Evolutionary conservation across 169 alveolate species (phyloP).

Genomic region (Cryptosporidium tyzzeri): DNA sequence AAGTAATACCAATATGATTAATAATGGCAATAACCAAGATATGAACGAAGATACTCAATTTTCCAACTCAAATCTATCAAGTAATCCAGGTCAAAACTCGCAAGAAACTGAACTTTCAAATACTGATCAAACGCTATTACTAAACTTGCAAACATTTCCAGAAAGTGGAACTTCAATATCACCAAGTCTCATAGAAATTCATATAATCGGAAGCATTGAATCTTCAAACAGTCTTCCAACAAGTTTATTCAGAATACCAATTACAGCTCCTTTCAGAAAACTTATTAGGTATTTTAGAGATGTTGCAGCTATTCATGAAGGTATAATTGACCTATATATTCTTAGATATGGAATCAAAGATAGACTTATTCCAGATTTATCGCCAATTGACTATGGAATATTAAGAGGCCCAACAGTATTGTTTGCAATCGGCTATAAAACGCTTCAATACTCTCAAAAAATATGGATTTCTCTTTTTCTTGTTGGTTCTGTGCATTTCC

Average conservation of each 20-base stretch:
- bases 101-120: conserved; percentile 13
- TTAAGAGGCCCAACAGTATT: conserved; percentile 75
- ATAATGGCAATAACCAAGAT: neutral
- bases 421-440: conserved; percentile 66
- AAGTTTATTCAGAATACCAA: conserved; percentile 57
- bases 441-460: conserved; percentile 78
- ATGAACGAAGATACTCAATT: neutral
- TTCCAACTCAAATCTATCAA: neutral
- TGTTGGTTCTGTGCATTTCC: conserved; percentile 76
- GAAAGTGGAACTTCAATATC: conserved; percentile 8
- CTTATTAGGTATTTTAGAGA: conserved; percentile 76
- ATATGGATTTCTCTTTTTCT: conserved; percentile 78
- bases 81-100: conserved; percentile 1
- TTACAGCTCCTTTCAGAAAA: conserved; percentile 73
- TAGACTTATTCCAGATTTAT: conserved; percentile 74
- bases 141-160: neutral
- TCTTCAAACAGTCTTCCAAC: conserved; percentile 41
- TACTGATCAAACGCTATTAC: neutral
- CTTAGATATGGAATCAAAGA: conserved; percentile 57
- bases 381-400: conserved; percentile 79
- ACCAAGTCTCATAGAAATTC: conserved; percentile 60
- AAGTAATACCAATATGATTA: neutral
- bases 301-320: conserved; percentile 72
- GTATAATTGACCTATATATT: conserved; percentile 67
- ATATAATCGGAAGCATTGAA: conserved; percentile 61